Evolutionary conservation across 345 rosid species (phyloP).

Genomic region (Eucalyptus regnans): DNA sequence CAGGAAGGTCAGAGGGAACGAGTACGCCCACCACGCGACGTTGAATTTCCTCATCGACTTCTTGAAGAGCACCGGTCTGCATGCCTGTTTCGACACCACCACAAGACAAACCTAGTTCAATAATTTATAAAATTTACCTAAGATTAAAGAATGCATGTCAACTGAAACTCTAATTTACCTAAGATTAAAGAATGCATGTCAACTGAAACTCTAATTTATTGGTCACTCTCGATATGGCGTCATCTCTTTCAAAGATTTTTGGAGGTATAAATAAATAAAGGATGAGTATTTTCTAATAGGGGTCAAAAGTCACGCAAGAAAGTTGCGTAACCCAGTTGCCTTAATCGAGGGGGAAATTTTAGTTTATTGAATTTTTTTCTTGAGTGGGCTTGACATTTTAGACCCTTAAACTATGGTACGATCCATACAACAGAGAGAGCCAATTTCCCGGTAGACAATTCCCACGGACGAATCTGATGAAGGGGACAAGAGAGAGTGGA

Average conservation of each 20-base stretch:
- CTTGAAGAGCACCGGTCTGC: conserved; percentile 17
- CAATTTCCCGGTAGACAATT: background rate
- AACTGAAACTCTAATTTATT: no score
- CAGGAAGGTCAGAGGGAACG: conserved; percentile 18
- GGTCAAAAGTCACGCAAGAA: background rate
- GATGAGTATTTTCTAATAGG: background rate
- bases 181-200: no score
- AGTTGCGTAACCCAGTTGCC: background rate
- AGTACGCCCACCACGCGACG: conserved; percentile 33
- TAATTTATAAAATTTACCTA: background rate
- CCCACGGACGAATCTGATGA: background rate
- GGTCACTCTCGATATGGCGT: no score
- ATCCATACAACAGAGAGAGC: background rate
- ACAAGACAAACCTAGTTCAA: background rate
- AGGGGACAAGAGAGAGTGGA: background rate
- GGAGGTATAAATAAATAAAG: background rate
- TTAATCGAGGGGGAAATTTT: background rate
- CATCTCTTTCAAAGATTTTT: background rate
- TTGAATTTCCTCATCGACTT: conserved; percentile 25
- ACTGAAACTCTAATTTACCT: background rate
- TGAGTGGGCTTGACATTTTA: background rate
- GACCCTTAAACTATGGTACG: background rate
- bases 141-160: background rate
- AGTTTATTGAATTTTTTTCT: background rate
- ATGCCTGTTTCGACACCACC: conserved; percentile 7